phyloP scores from a whole-genome alignment of 768 basidiomycete genomes.

The Cytidiella melzeri region DNA sequence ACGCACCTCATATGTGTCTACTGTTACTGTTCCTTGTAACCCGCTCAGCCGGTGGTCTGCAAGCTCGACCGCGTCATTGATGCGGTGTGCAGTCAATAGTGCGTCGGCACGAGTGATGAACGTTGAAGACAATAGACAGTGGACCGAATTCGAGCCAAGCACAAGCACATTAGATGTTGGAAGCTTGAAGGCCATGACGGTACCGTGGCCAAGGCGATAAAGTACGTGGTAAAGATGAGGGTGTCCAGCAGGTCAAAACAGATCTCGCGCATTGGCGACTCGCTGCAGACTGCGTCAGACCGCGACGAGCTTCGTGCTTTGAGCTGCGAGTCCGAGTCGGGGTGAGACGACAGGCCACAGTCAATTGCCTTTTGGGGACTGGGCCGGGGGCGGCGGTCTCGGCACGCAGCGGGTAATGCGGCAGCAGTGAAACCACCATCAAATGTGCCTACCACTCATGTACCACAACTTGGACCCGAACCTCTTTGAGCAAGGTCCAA shows the following conservation, averaged over 20 bases:
- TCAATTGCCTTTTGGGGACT: too few species aligned
- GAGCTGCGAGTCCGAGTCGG: too few species aligned
- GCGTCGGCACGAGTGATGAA: conserved; percentile 69
- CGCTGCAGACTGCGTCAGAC: too few species aligned
- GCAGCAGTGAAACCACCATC: too few species aligned
- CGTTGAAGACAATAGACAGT: conserved; percentile 65
- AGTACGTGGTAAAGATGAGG: not conserved
- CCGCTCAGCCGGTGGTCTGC: conserved; percentile 56
- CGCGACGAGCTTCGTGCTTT: too few species aligned
- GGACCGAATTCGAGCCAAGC: conserved; percentile 51
- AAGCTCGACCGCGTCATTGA: conserved; percentile 59
- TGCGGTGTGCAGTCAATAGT: conserved; percentile 54
- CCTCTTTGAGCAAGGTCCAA: too few species aligned
- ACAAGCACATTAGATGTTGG: conserved; percentile 55
- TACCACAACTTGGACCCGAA: too few species aligned
- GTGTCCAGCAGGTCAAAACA: not conserved
- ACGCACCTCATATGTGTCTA: conserved; percentile 52
- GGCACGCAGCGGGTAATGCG: too few species aligned
- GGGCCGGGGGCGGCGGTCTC: too few species aligned
- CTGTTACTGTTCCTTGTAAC: conserved; percentile 43
- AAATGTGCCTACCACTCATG: too few species aligned
- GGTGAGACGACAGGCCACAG: too few species aligned
- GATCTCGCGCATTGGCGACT: too few species aligned
- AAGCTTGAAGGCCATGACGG: not conserved
- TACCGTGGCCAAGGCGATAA: not conserved